Conservation (phyloP, 1,284 basidiomycete species). For the Inonotus hispidus region DNA sequence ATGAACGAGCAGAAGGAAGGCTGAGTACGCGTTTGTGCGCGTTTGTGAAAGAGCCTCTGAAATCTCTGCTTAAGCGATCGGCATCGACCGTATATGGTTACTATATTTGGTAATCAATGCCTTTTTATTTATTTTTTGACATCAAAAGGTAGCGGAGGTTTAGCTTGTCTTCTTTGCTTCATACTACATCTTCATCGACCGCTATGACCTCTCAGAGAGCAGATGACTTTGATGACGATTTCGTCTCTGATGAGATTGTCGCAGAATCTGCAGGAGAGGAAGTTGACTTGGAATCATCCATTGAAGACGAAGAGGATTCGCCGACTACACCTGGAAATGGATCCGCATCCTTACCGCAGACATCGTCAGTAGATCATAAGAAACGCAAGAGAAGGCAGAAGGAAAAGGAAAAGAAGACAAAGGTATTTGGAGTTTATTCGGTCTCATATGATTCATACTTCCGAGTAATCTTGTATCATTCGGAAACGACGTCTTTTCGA, state of each 20-base stretch:
- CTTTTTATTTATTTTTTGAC: not conserved
- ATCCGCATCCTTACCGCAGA: slow-evolving; percentile 22
- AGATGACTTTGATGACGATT: slow-evolving; percentile 80
- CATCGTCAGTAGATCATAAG: slow-evolving; percentile 33
- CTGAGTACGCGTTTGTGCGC: too few species aligned
- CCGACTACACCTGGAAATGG: slow-evolving; percentile 23
- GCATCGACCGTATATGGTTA: not conserved
- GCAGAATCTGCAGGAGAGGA: slow-evolving; percentile 55
- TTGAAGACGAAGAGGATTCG: slow-evolving; percentile 33
- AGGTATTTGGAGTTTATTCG: slow-evolving; percentile 35
- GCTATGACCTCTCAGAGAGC: slow-evolving; percentile 31
- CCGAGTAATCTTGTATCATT: slow-evolving; percentile 10
- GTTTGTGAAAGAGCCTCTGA: not conserved
- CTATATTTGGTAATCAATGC: not conserved
- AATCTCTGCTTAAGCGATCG: not conserved
- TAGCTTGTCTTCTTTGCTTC: not conserved
- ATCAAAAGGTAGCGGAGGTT: not conserved
- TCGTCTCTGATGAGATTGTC: slow-evolving; percentile 64
- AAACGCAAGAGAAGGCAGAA: slow-evolving; percentile 69
- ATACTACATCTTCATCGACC: not conserved
- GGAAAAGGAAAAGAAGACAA: slow-evolving; percentile 61
- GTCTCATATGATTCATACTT: slow-evolving; percentile 14
- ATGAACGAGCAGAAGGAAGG: not conserved
- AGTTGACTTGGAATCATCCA: slow-evolving; percentile 33
- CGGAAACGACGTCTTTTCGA: slow-evolving; percentile 63